Evolutionary conservation across 768 basidiomycete species (phyloP), one percentile per base, ranked within the genome.

Genomic region (Boletus reticuloceps): DNA sequence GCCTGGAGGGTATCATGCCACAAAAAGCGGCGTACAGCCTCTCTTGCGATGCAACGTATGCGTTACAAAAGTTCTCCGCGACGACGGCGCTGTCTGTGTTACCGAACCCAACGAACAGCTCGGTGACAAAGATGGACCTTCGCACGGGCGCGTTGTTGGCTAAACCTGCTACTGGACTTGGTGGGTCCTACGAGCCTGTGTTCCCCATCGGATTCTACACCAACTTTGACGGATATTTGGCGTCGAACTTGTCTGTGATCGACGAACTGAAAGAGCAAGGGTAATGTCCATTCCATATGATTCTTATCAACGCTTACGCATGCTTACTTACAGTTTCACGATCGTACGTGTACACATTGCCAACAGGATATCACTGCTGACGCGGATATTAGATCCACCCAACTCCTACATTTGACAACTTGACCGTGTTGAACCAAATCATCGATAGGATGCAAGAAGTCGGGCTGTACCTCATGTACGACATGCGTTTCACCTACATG

Each of bases 381-480:
- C 54, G 1, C 4, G 12, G 40, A 43, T 7, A 51, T 29, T 48
- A 79, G 84, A 78, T 91, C 17, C 91, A 92, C 62, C 85, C 87
- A 2, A 73, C 89, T 6, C 89, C 91, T 0, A 69, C 80, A 0
- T 90, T 86, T 55, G 77, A 77, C 56, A 83, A 87, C 60, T 57
- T 84, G 34, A 83, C 84, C 0, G 77, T 76, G 0, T 70, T 90
- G 0, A 77, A 82, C 36, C 54, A 75, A 47, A 82, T 89, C 27
- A 64, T 91, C 8, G 84, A 89, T 62, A 73, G 78, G 41, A 89
- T 91, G 85, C 82, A 90, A 67, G 79, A 85, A 56, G 82, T 84
- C 0, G 82, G 80, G 0, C n/a, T 70, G 11, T 92, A 86, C 63
- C 76, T 91, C 51, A 90, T 91, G 83, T 93, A 92, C 59, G 88